Percentiles rank a stretch among this genome's conserved stretches.
phyloP scores from a whole-genome alignment of 208 protist genomes.

The Strigomonas oncopelti region DNA sequence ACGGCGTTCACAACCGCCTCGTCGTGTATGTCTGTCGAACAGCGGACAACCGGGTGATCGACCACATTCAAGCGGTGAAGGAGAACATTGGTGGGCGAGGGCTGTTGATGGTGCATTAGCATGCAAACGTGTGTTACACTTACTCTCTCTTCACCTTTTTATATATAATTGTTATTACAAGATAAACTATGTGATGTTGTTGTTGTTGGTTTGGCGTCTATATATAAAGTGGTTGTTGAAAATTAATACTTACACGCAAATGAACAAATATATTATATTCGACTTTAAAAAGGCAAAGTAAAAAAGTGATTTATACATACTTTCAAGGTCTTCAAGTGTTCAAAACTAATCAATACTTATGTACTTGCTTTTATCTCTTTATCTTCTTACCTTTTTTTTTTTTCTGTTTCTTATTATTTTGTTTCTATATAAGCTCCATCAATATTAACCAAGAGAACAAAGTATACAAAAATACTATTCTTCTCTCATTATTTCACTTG shows the following conservation, averaged over 20 bases:
- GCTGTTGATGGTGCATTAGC: constrained; percentile 87
- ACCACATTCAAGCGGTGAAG: constrained; percentile 86
- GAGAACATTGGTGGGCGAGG: constrained; percentile 83
- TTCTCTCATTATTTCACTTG: not conserved
- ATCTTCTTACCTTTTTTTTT: constrained; percentile 3
- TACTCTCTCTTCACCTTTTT: not conserved
- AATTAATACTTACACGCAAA: not conserved
- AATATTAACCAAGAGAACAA: too few species aligned
- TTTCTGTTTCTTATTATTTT: constrained; percentile 9
- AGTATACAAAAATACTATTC: not conserved
- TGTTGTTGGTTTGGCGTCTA: not conserved
- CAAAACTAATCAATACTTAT: not conserved
- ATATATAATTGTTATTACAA: not conserved
- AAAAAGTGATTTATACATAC: not conserved
- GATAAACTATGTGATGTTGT: not conserved
- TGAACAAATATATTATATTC: constrained; percentile 13
- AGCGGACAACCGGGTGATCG: constrained; percentile 84
- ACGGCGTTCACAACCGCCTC: constrained; percentile 86
- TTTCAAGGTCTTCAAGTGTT: not conserved
- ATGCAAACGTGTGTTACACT: not conserved
- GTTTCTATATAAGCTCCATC: constrained; percentile 4
- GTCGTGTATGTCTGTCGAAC: constrained; percentile 83
- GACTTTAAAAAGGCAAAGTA: not conserved
- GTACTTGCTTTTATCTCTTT: not conserved
- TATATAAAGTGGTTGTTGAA: not conserved